phyloP scores from a whole-genome alignment of 2,329 filamentous ascomycete species.

The Leptographium radiaticola region DNA sequence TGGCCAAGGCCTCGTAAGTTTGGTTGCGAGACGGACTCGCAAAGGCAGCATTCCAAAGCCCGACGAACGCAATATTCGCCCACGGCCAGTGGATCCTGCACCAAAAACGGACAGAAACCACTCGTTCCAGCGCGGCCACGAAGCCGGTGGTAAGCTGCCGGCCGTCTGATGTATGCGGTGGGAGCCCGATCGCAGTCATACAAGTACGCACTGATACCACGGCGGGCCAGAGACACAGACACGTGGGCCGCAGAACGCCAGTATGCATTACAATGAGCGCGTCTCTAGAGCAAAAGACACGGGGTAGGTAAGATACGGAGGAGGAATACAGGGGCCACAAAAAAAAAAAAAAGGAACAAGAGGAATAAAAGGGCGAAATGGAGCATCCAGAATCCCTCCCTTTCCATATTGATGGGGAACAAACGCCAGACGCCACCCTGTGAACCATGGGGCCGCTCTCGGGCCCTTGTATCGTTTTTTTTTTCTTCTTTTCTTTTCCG shows the following conservation, averaged over 20 bases:
- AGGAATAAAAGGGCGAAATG: not conserved
- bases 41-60: no score
- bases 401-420: not conserved
- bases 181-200: not conserved
- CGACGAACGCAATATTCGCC: no score
- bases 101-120: no score
- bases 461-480: no score
- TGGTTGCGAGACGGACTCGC: no score
- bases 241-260: not conserved
- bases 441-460: not conserved
- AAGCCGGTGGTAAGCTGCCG: no score
- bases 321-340: not conserved
- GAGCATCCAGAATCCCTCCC: not conserved
- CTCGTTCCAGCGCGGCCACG: no score
- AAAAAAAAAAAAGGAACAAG: not conserved
- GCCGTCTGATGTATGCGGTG: no score
- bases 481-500: not conserved
- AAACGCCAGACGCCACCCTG: conserved; percentile 1
- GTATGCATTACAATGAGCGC: not conserved
- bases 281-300: no score
- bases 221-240: not conserved
- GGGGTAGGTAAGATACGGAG: no score
- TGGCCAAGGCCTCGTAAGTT: no score
- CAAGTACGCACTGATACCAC: not conserved
- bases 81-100: no score